Base-by-base conservation (phyloP, 2,329 filamentous ascomycete genomes). In the Colletotrichum sp. region DNA sequence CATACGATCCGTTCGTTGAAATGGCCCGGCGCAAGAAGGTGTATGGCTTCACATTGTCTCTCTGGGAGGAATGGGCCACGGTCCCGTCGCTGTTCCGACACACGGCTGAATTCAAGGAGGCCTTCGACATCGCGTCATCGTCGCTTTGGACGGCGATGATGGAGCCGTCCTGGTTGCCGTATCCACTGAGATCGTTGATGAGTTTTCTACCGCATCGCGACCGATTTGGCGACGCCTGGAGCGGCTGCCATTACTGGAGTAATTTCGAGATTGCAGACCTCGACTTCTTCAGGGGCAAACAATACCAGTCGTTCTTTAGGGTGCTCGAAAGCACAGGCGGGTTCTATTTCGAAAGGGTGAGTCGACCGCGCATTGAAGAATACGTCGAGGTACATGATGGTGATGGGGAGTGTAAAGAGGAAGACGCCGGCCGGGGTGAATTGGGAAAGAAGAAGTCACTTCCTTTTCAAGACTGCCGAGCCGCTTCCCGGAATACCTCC, bases 231-330 rank as follows among this genome's bases (percentile, higher is more conserved):
- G 86, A 88, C 75, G 78, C 77, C 39, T 88, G 86, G 86, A 88
- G 83, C 72, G 67, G 85, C 75, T 88, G 87, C 78, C 87, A 88
- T 75, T 88, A 87, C 78, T 88, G 87, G 87, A 87, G 85, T 77
- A 88, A 88, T 75, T 88, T 88, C 65, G 87, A 88, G 79, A 88
- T 88, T 71, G 87, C 86, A 36, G 83, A 87, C 74, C 82, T 88
- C 81, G 86, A 87, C 71, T 86, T 87, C 71, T 88, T 87, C 81
- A 83, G 86, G 30, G 81, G 82, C 8, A 80, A 77, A 61, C 80
- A 80, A 49, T 88, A 88, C 64, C 85, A 87, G 73, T 83, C 85
- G 12, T 82, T 86, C 25, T 87, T 87, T 71, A 79, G 84, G 16
- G 83, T 84, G 65, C 79, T 88, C 16, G 86, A 88, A 63, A 81